Evolutionary conservation across 495 filamentous ascomycete genomes (phyloP), one percentile per base, ranked within the genome.

Genomic region (Hypoxylon trugodes): DNA sequence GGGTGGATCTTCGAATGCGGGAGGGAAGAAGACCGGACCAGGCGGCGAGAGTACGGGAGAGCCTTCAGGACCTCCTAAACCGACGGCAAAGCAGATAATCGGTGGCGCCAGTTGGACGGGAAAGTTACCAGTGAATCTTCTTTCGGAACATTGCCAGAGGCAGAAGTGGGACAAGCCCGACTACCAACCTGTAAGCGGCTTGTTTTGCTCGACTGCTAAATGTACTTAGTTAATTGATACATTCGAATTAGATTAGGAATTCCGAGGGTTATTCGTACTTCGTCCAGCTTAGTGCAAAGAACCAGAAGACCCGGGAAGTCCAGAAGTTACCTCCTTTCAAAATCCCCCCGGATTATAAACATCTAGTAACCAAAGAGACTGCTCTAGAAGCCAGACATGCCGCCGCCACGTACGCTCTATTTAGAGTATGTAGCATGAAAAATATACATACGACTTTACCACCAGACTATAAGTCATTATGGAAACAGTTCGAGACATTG

Each of bases 51-150:
- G 76, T 36, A 75, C 73, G 41, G 78, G 73, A 75, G 78, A 71
- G 18, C 60, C 69, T 26, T 49, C 61, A 2, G 77, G 75, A 0
- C 86, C 86, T 16, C 92, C 92, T 59, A 90, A 89, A 66, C 90
- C 92, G 32, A 87, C 90, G 25, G 88, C 91, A 50, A 90, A 92
- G 75, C 87, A 91, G 63, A 77, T 98, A 54, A 96, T 98, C 73
- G 96, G 92, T 45, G 95, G 95, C 45, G 86, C 91, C 65, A 97
- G 92, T 71, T 98, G 96, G 96, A 98, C 95, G 0, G 95, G 95
- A 30, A 98, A 98, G 73, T 77, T 98, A 32, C 95, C 95, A 2
- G 90, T 96, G 48, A 95, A 93, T 70, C 81, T 98, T 71, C 86
- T 98, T 52, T 88, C 89, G 13, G 95, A 98, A 81, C 91, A 96